A percentile compares a stretch with the other conserved stretches of the same genome.
phyloP scores from a whole-genome alignment of 1,284 basidiomycete species.

The Naganishia liquefaciens region DNA sequence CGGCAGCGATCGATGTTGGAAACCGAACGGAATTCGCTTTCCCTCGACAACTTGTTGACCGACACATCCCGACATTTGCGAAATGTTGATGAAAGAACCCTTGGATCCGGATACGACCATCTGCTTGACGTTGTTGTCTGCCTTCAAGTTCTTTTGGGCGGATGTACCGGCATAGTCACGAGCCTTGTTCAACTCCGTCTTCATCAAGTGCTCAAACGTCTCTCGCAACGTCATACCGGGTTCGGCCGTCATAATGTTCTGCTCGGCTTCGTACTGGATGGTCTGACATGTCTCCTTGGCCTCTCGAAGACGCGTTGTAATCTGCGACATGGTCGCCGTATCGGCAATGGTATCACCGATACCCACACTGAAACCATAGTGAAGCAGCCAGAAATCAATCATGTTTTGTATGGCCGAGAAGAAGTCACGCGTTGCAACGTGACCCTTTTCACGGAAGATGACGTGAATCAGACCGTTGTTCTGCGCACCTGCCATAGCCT shows the following conservation, averaged over 20 bases:
- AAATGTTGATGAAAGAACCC: constrained; percentile 99
- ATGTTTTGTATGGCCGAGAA: constrained; percentile 94
- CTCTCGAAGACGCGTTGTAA: constrained; percentile 78
- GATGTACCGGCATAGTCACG: constrained; percentile 94
- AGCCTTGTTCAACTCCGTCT: constrained; percentile 88
- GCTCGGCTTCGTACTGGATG: constrained; percentile 75
- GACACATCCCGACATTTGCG: constrained; percentile 99
- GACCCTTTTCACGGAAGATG: constrained; percentile 96
- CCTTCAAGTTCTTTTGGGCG: constrained; percentile 93
- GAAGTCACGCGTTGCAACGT: constrained; percentile 84
- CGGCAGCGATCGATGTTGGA: constrained; percentile 91
- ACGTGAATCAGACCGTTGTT: constrained; percentile 95
- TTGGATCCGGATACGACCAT: constrained; percentile 99
- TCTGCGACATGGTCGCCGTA: constrained; percentile 78
- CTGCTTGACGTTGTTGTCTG: constrained; percentile 99
- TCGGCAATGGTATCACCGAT: constrained; percentile 99
- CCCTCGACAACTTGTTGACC: constrained; percentile 99
- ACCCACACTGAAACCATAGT: constrained; percentile 98
- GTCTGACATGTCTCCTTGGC: constrained; percentile 74
- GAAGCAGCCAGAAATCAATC: constrained; percentile 98
- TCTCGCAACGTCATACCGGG: constrained; percentile 99
- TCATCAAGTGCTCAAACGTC: constrained; percentile 92
- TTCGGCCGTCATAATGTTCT: constrained; percentile 78
- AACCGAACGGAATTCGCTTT: constrained; percentile 96
- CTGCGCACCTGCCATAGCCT: constrained; percentile 94